phyloP scores from a whole-genome alignment of 352 stramenopile species.

The Pythium folliculosum region DNA sequence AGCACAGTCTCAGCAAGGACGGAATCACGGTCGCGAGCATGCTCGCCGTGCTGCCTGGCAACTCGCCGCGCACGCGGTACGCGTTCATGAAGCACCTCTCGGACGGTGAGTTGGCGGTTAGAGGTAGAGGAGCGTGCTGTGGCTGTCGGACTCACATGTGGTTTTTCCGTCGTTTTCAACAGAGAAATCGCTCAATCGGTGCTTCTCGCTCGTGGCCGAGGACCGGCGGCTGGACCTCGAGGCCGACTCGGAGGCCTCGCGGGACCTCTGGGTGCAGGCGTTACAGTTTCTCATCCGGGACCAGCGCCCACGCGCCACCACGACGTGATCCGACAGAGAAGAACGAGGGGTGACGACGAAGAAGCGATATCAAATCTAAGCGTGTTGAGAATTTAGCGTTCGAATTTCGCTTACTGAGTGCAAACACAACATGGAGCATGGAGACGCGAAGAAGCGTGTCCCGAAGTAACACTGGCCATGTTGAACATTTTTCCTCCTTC shows the following conservation, averaged over 20 bases:
- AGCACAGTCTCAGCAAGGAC: conserved; percentile 61
- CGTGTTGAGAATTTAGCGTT: too few species aligned
- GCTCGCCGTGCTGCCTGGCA: conserved; percentile 54
- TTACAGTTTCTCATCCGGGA: conserved; percentile 44
- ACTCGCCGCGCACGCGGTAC: conserved; percentile 61
- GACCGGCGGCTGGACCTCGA: conserved; percentile 69
- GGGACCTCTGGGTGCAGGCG: conserved; percentile 64
- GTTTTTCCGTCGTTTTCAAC: conserved; percentile 7
- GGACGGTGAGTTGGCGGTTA: conserved; percentile 35
- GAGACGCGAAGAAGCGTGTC: too few species aligned
- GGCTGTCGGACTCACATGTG: conserved; percentile 12
- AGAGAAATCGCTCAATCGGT: conserved; percentile 69
- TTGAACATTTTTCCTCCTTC: too few species aligned
- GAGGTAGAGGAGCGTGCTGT: not conserved
- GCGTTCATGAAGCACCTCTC: conserved; percentile 81
- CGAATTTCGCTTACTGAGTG: too few species aligned
- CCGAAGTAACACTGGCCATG: too few species aligned
- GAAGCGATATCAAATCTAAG: not conserved
- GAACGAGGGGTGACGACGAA: not conserved
- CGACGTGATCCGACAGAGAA: not conserved
- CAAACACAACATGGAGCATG: too few species aligned
- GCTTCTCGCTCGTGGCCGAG: conserved; percentile 68
- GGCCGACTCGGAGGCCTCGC: conserved; percentile 65
- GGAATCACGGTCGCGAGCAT: conserved; percentile 47
- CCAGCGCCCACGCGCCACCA: not conserved